Base-by-base conservation (phyloP, 768 basidiomycete genomes). In the Chalciporus chontae region DNA sequence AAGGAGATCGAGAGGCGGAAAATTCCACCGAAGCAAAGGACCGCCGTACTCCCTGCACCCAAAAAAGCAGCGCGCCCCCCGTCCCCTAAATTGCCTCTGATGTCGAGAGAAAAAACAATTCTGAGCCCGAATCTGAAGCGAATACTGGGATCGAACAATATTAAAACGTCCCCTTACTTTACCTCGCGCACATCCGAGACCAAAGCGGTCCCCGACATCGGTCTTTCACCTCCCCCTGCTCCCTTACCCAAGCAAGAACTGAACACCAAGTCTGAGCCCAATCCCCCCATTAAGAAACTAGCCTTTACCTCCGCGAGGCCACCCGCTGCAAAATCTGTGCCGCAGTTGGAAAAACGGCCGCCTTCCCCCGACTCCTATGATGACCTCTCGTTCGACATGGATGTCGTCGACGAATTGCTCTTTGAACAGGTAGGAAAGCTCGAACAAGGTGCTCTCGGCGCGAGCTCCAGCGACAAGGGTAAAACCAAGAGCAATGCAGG, bases 381-480 rank as follows among this genome's bases (percentile, higher is more conserved):
- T 41, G 67, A 69, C 50, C 69, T 72, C 26, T 59, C 67, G 23
- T 61, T 69, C 37, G 67, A 67, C 29, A 56, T 69, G 58, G 65
- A 65, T 11, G 56, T 75, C 39, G 56, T 75, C 39, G 68, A 73
- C 41, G 74, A 71, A 5, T 66, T 57, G 11, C 69, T 79, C 50
- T 60, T 77, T 18, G 72, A 69, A 53, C 71, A 73, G 51, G 57
- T 63, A 48, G 67, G 64, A 29, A 55, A 54, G 57, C 59, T 62
- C 29, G 63, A 66, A 53, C 52, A 53, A 40, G 54, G 56, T 19
- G 59, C 53, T 17, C 49, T 62, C 14, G 43, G 42, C 19, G 47
- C 49, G 4, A 42, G 37, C 9, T 21, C 52, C 38, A 54, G 47
- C 29, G 47, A 41, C 46, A 62, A 55, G n/a, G 53, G 57, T 23